Percentiles rank a stretch among this genome's conserved stretches.
These are phyloP conservation scores for Vitis riparia DNA, from an alignment of 164 flowering plant genomes.

Conservation along the genomic window DNA sequence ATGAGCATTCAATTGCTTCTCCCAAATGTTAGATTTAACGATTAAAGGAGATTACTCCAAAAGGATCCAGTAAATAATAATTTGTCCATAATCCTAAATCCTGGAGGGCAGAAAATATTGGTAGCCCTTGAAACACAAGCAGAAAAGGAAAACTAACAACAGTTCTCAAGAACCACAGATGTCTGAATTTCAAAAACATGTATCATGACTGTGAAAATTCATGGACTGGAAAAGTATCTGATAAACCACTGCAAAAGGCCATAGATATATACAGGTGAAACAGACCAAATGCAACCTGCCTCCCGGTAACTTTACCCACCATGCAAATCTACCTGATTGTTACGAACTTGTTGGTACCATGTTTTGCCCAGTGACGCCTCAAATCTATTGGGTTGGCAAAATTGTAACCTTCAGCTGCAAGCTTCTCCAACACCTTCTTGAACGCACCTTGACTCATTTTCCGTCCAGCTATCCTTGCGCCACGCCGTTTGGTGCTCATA, in stretches of 20 bases:
- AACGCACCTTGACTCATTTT: constrained; percentile 96
- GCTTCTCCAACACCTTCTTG: constrained; percentile 90
- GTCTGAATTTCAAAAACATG: constrained; percentile 35
- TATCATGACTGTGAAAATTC: constrained; percentile 33
- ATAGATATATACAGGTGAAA: constrained; percentile 46
- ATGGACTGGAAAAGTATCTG: constrained; percentile 22
- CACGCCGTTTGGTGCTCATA: constrained; percentile 86
- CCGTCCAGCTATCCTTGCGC: constrained; percentile 90
- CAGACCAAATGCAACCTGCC: constrained; percentile 40
- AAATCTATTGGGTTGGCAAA: constrained; percentile 79
- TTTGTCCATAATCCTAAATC: constrained; percentile 24
- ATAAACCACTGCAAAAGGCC: constrained; percentile 40
- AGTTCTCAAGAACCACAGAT: constrained; percentile 18
- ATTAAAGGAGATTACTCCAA: constrained; percentile 14
- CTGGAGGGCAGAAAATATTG: constrained; percentile 18
- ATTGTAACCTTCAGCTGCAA: constrained; percentile 67
- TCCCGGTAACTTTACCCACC: constrained; percentile 26
- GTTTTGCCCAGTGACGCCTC: constrained; percentile 88
- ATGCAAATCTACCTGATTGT: constrained; percentile 68
- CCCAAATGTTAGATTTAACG: constrained; percentile 6
- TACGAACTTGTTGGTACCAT: constrained; percentile 94
- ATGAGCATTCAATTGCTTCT: constrained; percentile 10
- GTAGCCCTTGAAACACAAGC: constrained; percentile 17
- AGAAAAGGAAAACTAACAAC: constrained; percentile 27
- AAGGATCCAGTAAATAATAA: constrained; percentile 23